Base-by-base conservation (phyloP, 208 protist species). In the Wallacemonas sp. region DNA sequence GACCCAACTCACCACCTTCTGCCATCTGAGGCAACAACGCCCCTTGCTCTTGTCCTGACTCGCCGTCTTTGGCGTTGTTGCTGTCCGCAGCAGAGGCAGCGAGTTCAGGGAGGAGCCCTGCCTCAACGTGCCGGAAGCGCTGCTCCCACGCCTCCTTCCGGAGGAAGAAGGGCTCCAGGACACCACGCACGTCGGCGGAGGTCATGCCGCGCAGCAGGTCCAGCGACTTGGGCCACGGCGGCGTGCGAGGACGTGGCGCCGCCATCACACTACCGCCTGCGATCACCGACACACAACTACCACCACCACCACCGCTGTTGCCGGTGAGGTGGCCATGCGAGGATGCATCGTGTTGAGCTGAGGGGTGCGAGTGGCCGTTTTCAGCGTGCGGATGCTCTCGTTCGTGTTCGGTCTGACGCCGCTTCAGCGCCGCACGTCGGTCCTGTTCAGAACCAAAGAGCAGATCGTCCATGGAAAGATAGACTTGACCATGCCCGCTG, bases 161-260 rank as follows among this genome's bases (percentile, higher is more conserved):
- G 1, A 54, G 33, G 52, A 89, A 95, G 69, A 90, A 92, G n/a
- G 64, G 68, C 64, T 87, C 78, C 29, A 95, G 65, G 12, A 74
- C 54, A 1, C 73, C 74, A 29, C 84, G 75, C n/a, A 95, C 86
- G 29, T 95, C 84, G 14, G 72, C 58, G 19, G 70, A 83, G 6
- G 83, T 89, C 85, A 92, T 89, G 33, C 44, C 55, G n/a, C 72
- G 67, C 54, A 93, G 68, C 39, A 68, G 43, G 4, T 55, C 49
- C 21, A 86, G 49, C 11, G 71, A 29, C 39, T 36, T 70, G 4
- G 71, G 61, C 26, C 61, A 56, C 16, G 68, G 65, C 39, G 39
- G 23, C 3, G 27, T 16, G 16, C 30, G 12, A 2, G n/a, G 29
- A 24, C 41, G 21, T n/a, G 75, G 80, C 61, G 76, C 65, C 38